Conservation (phyloP, 1,139 yeast species). For the Lizanozyma gosingica region DNA sequence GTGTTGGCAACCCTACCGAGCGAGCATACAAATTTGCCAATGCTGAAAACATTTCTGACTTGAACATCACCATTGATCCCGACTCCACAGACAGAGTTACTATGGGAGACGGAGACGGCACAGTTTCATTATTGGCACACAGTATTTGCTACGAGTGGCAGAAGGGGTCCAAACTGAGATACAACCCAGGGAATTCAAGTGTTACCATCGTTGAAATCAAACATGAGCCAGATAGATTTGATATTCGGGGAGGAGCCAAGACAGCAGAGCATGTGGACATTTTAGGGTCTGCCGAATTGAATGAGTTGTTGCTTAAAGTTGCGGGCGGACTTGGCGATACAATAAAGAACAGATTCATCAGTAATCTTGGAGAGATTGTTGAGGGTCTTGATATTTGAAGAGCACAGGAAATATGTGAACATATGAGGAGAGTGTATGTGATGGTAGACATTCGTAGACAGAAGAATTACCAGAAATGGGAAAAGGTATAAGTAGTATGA, state of each 20-base stretch:
- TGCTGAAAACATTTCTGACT: slow-evolving; percentile 44
- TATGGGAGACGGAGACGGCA: slow-evolving; percentile 93
- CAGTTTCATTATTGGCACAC: slow-evolving; percentile 81
- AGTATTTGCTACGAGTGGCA: slow-evolving; percentile 80
- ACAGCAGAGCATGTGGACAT: slow-evolving; percentile 98
- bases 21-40: slow-evolving; percentile 74
- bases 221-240: slow-evolving; percentile 90
- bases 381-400: slow-evolving; percentile 31
- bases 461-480: no score
- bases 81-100: slow-evolving; percentile 53
- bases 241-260: slow-evolving; percentile 93
- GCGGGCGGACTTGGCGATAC: slow-evolving; percentile 72
- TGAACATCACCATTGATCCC: slow-evolving; percentile 62
- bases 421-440: no score
- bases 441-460: no score
- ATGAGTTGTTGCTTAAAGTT: slow-evolving; percentile 72
- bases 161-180: slow-evolving; percentile 49
- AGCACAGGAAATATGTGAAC: no score
- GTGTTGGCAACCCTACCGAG: slow-evolving; percentile 93
- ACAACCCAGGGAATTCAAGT: slow-evolving; percentile 67
- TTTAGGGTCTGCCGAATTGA: slow-evolving; percentile 84
- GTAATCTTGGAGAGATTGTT: slow-evolving; percentile 55
- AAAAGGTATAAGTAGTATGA: no score
- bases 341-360: slow-evolving; percentile 51
- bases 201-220: slow-evolving; percentile 83